A percentile compares a stretch with the other conserved stretches of the same genome.
Evolutionary conservation across 306 rosid genomes (phyloP).

Genomic region (Potentilla sterilis): DNA sequence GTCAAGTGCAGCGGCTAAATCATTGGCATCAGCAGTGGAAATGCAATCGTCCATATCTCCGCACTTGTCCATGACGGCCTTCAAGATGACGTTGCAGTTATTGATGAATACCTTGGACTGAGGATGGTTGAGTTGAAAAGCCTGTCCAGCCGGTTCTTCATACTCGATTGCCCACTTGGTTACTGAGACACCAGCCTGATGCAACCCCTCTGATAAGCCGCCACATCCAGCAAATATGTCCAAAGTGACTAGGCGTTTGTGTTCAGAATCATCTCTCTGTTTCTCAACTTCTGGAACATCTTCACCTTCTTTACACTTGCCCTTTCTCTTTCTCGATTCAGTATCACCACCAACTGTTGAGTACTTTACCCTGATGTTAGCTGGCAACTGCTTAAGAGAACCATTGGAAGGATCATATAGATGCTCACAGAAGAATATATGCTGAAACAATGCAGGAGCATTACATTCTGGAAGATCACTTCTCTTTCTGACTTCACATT

Average conservation of each 20-base stretch:
- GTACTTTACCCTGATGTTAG: conserved; percentile 57
- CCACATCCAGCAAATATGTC: conserved; percentile 99
- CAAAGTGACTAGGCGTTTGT: conserved; percentile 61
- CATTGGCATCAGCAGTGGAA: conserved; percentile 78
- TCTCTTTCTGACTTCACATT: conserved; percentile 52
- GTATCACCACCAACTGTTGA: conserved; percentile 47
- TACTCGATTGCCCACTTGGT: conserved; percentile 99
- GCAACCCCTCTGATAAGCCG: conserved; percentile 87
- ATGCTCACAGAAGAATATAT: conserved; percentile 49
- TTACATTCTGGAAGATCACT: conserved; percentile 35
- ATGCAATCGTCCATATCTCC: conserved; percentile 91
- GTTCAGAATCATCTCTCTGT: conserved; percentile 34
- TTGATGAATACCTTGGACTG: conserved; percentile 72
- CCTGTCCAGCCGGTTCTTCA: conserved; percentile 95
- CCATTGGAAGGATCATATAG: conserved; percentile 52
- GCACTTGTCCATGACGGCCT: conserved; percentile 90
- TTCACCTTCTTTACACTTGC: conserved; percentile 85
- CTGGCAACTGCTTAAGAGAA: conserved; percentile 69
- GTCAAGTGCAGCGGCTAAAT: conserved; percentile 57
- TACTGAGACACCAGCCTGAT: conserved; percentile 60
- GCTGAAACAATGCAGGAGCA: conserved; percentile 40
- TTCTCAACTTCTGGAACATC: conserved; percentile 37
- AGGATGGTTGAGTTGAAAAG: conserved; percentile 78
- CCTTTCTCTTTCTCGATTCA: conserved; percentile 82
- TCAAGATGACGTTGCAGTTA: conserved; percentile 89